Base-by-base conservation (phyloP, 2,329 filamentous ascomycete genomes). In the Alternaria conjuncta region DNA sequence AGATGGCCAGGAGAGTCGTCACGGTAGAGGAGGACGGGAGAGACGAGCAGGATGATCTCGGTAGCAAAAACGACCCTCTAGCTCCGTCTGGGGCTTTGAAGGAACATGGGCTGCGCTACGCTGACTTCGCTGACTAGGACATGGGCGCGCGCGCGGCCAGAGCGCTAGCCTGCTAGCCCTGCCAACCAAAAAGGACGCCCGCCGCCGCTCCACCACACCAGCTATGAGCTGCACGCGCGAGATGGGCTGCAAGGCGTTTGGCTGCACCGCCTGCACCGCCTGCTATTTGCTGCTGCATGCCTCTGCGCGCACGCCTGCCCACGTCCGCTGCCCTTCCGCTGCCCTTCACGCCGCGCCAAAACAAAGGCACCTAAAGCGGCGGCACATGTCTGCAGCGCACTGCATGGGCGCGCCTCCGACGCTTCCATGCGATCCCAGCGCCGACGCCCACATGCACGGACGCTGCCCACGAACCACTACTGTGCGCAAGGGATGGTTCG, bases 11-110 rank as follows among this genome's bases (percentile, higher is more conserved):
- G 57, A 49, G 62, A 54, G 46, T 57, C 49, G 58, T 63, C 44
- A 54, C 57, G 64, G 49, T 49, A 41, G 57, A 66, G 61, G 51
- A 58, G 55, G 47, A 62, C 58, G 59, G 57, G 49, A 50, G 56
- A 60, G 63, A 53, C 63, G 55, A 68, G 65, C 65, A 67, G 64
- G 60, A 67, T 51, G 53, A 63, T 58, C 56, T 61, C 65, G 67
- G 68, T 67, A 71, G 66, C 68, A 70, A 74, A 74, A 74, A 73
- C 68, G 71, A 70, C 66, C 47, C 56, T 56, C 55, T 66, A 61
- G 63, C 60, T 64, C 60, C 65, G 61, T 64, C 66, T 66, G 69
- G 63, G 60, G 57, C 65, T 58, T 60, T 60, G 54, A 64, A 46
- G 30, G 44, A 54, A 55, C 41, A 57, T 20, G 53, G 53, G 49